Base-by-base conservation (phyloP, 2,329 filamentous ascomycete species). In the Colletotrichum sansevieriae region DNA sequence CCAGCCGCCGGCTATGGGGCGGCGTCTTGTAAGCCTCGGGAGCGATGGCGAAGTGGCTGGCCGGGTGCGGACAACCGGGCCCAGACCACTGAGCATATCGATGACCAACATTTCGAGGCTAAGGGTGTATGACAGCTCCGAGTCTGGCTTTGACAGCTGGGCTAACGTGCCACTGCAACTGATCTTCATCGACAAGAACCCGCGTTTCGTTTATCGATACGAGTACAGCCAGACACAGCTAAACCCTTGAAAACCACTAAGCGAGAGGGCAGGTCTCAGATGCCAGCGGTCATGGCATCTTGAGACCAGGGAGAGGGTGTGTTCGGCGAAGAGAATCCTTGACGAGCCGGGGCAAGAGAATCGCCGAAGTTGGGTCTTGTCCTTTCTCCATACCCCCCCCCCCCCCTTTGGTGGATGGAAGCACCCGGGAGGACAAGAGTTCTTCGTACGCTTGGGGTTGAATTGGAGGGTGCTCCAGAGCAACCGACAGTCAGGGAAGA, bases 21-120 rank as follows among this genome's bases (percentile, higher is more conserved):
- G 62, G 41, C 37, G 49, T 61, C 43, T 63, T 61, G 43, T 56
- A 69, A 61, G 66, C 66, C 62, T 65, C 66, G 15, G 66, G 11
- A 43, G 35, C 63, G 35, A 60, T 55, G 62, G 66, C 55, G 25
- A 60, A 43, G 35, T 61, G 43, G 49, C 61, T 65, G 18, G 18
- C 56, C 66, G 66, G 35, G 49, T 69, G 55, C 66, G 63, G 66
- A 60, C 29, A 52, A 61, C 8, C 41, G 9, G 47, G 65, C 43
- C 60, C 62, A 68, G 65, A 43, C 65, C 62, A 12, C 35, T 49
- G 43, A 8, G 12, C 15, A 22, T 20, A 29, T 55, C 33, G 55
- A 54, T 58, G 33, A 33, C 35, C 10, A 13, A 5, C 35, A 49
- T 15, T 3, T 39, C 25, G 18, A 15, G 29, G 22, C 9, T 25